Base-by-base conservation (phyloP, 225 moss, liverwort and hornwort genomes). In the Polytrichum formosum region DNA sequence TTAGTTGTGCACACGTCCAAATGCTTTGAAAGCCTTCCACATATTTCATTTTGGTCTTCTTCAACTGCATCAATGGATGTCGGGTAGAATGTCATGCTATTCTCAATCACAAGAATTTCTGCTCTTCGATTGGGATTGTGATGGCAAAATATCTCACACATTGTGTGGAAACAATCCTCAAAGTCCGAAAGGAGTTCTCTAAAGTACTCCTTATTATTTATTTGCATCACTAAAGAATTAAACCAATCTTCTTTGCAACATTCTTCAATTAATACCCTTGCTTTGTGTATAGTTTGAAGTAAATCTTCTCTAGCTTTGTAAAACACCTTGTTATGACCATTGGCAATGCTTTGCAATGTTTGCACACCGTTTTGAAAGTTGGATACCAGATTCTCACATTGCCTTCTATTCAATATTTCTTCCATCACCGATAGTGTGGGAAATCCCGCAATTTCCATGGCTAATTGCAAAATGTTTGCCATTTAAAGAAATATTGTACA, bases 241-340 rank as follows among this genome's bases (percentile, higher is more conserved):
- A n/a, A 27, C 63, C 20, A 63, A 23, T 63, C 25, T 25, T 63
- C 23, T 23, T 63, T 25, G 63, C 63, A 63, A 63, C 63, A 63
- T 8, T 63, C 63, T 23, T 63, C 25, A 23, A 63, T 17, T 16
- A 63, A 27, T 21, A 25, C 16, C 23, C n/a, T 56, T n/a, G n/a
- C 56, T n/a, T 56, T 56, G 19, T n/a, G 18, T n/a, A 56, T 0
- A 56, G 20, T 56, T 20, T n/a, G 56, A 56, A 56, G 3, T 56
- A 56, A 56, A 18, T 56, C 56, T n/a, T 1, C 0, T n/a, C n/a
- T 19, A 5, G 0, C 19, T 56, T 56, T 5, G n/a, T 19, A 18
- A 6, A 19, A 56, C 56, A 56, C 18, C 18, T 56, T 56, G 8
- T n/a, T 18, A 56, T 18, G 56, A 56, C 56, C 18, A n/a, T 1